Conservation (phyloP, 805 yeast genomes). For the Ogataea nakhonphanomensis region DNA sequence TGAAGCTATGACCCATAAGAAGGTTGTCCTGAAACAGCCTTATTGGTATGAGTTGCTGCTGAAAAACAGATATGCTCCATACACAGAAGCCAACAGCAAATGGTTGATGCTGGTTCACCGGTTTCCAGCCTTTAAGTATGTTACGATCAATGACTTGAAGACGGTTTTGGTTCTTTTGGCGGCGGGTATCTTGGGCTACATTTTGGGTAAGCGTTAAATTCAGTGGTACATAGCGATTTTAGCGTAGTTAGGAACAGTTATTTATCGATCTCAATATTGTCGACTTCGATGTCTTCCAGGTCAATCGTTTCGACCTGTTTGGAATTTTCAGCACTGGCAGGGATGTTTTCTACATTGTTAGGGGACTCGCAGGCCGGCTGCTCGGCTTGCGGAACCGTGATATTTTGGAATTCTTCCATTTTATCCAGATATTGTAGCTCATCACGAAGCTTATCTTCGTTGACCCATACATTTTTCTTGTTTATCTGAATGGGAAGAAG, state of each 20-base stretch:
- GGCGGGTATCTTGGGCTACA: neutral
- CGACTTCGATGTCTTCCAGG: constrained; percentile 13
- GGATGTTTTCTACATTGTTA: neutral
- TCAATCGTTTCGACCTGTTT: constrained; percentile 10
- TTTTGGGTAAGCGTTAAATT: neutral
- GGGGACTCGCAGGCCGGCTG: constrained; percentile 3
- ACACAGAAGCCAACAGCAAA: constrained; percentile 31
- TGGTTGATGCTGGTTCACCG: constrained; percentile 7
- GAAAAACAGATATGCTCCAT: constrained; percentile 68
- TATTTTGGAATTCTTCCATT: constrained; percentile 17
- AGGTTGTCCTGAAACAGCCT: constrained; percentile 64
- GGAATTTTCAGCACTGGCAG: neutral
- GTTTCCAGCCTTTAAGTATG: constrained; percentile 6
- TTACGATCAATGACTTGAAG: constrained; percentile 1
- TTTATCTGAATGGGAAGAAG: constrained; percentile 67
- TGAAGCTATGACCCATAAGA: constrained; percentile 71
- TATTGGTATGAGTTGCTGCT: constrained; percentile 56
- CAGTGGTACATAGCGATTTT: neutral
- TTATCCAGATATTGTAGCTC: constrained; percentile 38
- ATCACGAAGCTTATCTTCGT: constrained; percentile 51
- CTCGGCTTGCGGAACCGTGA: constrained; percentile 3
- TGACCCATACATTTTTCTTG: constrained; percentile 67
- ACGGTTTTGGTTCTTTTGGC: constrained; percentile 1
- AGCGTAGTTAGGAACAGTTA: too few species aligned
- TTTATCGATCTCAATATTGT: too few species aligned